A percentile compares a stretch with the other conserved stretches of the same genome.
phyloP scores from a whole-genome alignment of 1,284 basidiomycete genomes.

The Amylostereum areolatum region DNA sequence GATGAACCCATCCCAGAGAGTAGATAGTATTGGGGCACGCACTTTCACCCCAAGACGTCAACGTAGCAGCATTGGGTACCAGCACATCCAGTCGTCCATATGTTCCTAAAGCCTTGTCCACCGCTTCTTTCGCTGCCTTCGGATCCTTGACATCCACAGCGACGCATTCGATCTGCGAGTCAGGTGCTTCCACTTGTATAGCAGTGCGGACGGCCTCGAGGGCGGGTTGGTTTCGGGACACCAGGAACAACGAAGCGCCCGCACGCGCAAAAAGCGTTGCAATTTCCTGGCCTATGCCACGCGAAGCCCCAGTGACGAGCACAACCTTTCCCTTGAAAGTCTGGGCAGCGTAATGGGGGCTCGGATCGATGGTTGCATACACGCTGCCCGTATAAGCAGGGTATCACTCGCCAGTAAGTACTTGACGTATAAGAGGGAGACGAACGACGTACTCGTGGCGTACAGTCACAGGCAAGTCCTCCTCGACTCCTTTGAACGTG shows the following conservation, averaged over 20 bases:
- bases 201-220: background rate
- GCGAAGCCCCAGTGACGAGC: background rate
- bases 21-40: background rate
- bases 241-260: background rate
- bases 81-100: background rate
- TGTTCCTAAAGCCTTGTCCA: background rate
- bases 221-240: background rate
- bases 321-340: background rate
- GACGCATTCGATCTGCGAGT: background rate
- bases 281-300: background rate
- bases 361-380: background rate
- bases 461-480: too few relatives aligned
- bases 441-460: too few relatives aligned
- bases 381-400: background rate
- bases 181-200: background rate
- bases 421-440: too few relatives aligned
- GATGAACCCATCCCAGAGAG: too few relatives aligned
- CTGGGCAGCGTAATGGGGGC: background rate
- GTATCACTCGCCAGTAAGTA: too few relatives aligned
- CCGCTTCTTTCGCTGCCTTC: background rate
- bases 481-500: too few relatives aligned
- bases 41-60: background rate
- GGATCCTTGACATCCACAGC: background rate
- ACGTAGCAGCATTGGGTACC: background rate
- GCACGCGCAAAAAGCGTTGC: background rate